Evolutionary conservation across 345 rosid species (phyloP), one percentile per base, ranked within the genome.

Genomic region (Rhodomyrtus tomentosa): DNA sequence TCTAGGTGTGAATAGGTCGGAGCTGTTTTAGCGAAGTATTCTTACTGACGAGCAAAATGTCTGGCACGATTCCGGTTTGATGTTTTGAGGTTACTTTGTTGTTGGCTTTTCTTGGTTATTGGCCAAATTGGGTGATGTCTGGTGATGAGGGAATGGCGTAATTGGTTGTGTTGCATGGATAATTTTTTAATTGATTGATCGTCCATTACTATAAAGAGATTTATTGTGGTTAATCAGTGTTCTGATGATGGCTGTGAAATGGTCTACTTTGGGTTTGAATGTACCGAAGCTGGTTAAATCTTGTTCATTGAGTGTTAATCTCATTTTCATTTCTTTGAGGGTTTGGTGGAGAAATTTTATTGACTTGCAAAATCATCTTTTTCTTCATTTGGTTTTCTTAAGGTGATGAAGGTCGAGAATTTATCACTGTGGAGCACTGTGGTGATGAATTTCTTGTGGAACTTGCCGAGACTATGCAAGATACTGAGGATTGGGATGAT

Each of bases 401-500:
- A 96, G 98, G 99, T 76, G 98, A 93, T 10, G 98, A 96, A 85
- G 98, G 99, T 59, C 86, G 81, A 53, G 98, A 94, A 83, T 95
- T 96, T 87, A 86, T 95, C 56, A 92, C 96, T 15, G 98, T 96
- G 80, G 99, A 93, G 90, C 85, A 89, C 42, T 96, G 98, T 53
- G 99, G 97, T 29, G 95, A 96, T 85, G 98, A 96, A 87, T 95
- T 94, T 91, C 88, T 96, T 16, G 95, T 92, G 15, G 91, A 95
- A 58, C 85, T 96, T 72, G 99, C 99, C 84, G 99, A 93, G 89
- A 91, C 90, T 14, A 90, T 93, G 91, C 88, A 87, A 85, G 96
- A 92, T 81, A 83, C 83, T 3, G 98, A 95, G 94, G 98, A 96
- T 74, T 96, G 99, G 98, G 97, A 93, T 91, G 98, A 94, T 86